These are phyloP conservation scores for Blastobotrys aristatus DNA, from an alignment of 1,139 yeast genomes.

Conservation along the genomic window DNA sequence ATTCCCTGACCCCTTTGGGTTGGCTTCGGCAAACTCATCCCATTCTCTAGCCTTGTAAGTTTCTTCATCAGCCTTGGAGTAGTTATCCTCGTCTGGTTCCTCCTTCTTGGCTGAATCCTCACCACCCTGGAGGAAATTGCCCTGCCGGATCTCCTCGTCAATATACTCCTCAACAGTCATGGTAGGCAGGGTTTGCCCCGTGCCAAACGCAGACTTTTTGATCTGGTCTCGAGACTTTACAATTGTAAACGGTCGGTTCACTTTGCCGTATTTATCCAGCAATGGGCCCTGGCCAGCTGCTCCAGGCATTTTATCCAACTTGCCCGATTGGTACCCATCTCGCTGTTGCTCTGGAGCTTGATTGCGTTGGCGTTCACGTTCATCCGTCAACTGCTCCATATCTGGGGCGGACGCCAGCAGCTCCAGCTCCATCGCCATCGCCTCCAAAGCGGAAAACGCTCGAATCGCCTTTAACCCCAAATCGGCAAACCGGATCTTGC, in stretches of 20 bases:
- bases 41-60: slow-evolving; percentile 71
- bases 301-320: slow-evolving; percentile 3
- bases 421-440: slow-evolving; percentile 52
- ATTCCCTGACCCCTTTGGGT: slow-evolving; percentile 76
- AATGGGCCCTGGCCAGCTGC: slow-evolving; percentile 11
- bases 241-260: slow-evolving; percentile 78
- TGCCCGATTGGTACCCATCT: slow-evolving; percentile 9
- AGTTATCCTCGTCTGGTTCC: slow-evolving; percentile 47
- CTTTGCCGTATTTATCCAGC: slow-evolving; percentile 48
- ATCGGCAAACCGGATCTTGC: slow-evolving; percentile 52
- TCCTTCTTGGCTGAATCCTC: slow-evolving; percentile 34
- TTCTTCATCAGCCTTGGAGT: slow-evolving; percentile 49
- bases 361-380: background rate
- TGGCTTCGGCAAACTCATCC: slow-evolving; percentile 89
- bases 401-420: slow-evolving; percentile 37
- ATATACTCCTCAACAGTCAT: slow-evolving; percentile 92
- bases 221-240: slow-evolving; percentile 55
- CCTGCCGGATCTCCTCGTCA: slow-evolving; percentile 78
- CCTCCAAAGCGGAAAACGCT: slow-evolving; percentile 51
- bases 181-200: slow-evolving; percentile 90
- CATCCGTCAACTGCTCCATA: background rate
- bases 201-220: slow-evolving; percentile 68
- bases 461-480: slow-evolving; percentile 48
- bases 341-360: background rate
- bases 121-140: slow-evolving; percentile 62